Evolutionary conservation across 371 early-diverging fungal species (phyloP).

Genomic region (Syncephalastrum racemosum): DNA sequence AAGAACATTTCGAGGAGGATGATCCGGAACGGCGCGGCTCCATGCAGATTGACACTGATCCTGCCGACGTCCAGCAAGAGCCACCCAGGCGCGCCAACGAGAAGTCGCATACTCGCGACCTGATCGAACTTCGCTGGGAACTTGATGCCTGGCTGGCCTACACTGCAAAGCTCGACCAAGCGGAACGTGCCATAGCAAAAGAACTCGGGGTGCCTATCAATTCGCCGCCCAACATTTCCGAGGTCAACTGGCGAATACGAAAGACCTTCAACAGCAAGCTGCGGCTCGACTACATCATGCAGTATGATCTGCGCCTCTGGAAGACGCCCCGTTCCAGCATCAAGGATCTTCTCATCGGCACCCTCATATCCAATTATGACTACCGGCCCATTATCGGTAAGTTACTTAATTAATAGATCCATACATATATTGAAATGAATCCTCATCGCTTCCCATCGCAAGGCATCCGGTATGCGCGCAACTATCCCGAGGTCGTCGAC

Average conservation of each 20-base stretch:
- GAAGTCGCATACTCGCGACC: slow-evolving; percentile 18
- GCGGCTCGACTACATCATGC: slow-evolving; percentile 81
- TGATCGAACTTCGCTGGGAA: slow-evolving; percentile 37
- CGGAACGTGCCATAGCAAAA: slow-evolving; percentile 27
- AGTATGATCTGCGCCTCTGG: slow-evolving; percentile 87
- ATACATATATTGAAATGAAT: neutral
- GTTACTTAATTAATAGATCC: neutral
- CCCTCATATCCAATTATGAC: slow-evolving; percentile 75
- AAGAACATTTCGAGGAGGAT: slow-evolving; percentile 10
- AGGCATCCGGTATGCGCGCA: slow-evolving; percentile 72
- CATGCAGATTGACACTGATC: no score
- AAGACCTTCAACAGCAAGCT: slow-evolving; percentile 49
- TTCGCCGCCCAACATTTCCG: slow-evolving; percentile 3
- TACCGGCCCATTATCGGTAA: slow-evolving; percentile 78
- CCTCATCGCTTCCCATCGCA: slow-evolving; percentile 1
- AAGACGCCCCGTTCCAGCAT: slow-evolving; percentile 78
- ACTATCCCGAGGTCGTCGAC: slow-evolving; percentile 75
- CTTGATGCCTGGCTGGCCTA: slow-evolving; percentile 34
- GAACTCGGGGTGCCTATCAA: slow-evolving; percentile 21
- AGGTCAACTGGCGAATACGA: slow-evolving; percentile 19
- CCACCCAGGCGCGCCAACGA: slow-evolving; percentile 8
- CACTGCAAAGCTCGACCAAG: slow-evolving; percentile 25
- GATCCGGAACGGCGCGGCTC: no score
- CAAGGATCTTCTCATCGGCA: slow-evolving; percentile 83
- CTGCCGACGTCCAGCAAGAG: slow-evolving; percentile 1